Evolutionary conservation across 2,329 filamentous ascomycete genomes (phyloP).

Genomic region (Aspergillus sp.): DNA sequence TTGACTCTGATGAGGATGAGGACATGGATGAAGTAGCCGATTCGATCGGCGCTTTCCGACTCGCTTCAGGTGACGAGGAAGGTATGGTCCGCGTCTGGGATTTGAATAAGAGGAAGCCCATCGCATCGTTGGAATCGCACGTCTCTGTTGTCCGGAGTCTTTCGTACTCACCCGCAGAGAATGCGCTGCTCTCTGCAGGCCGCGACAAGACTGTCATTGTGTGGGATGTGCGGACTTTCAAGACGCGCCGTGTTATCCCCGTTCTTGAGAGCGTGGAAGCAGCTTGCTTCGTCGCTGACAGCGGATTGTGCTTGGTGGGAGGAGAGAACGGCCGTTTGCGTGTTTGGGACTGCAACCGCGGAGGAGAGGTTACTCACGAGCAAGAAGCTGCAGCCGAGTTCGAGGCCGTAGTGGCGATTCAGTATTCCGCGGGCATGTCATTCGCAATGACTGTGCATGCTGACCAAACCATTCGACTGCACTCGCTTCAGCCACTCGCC

Average conservation of each 20-base stretch:
- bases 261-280: slow-evolving; percentile 83
- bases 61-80: slow-evolving; percentile 91
- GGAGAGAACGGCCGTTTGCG: slow-evolving; percentile 81
- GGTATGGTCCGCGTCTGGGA: slow-evolving; percentile 92
- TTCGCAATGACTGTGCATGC: slow-evolving; percentile 81
- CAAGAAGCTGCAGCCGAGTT: slow-evolving; percentile 63
- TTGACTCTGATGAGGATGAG: slow-evolving; percentile 41
- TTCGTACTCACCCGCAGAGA: slow-evolving; percentile 74
- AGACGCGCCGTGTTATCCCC: slow-evolving; percentile 74
- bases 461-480: slow-evolving; percentile 83
- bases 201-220: slow-evolving; percentile 92
- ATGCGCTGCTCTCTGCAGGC: slow-evolving; percentile 77
- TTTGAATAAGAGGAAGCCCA: slow-evolving; percentile 75
- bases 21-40: slow-evolving; percentile 49
- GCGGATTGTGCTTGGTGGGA: slow-evolving; percentile 75
- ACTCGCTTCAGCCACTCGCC: slow-evolving; percentile 53
- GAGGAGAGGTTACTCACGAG: slow-evolving; percentile 75
- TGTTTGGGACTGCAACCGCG: slow-evolving; percentile 77
- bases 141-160: slow-evolving; percentile 90
- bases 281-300: slow-evolving; percentile 74
- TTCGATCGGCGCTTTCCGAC: slow-evolving; percentile 65
- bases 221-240: slow-evolving; percentile 88
- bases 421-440: slow-evolving; percentile 65
- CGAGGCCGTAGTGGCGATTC: slow-evolving; percentile 69
- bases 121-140: slow-evolving; percentile 83